Evolutionary conservation across 441 rosid species (phyloP).

Genomic region (Erysimum cheiri): DNA sequence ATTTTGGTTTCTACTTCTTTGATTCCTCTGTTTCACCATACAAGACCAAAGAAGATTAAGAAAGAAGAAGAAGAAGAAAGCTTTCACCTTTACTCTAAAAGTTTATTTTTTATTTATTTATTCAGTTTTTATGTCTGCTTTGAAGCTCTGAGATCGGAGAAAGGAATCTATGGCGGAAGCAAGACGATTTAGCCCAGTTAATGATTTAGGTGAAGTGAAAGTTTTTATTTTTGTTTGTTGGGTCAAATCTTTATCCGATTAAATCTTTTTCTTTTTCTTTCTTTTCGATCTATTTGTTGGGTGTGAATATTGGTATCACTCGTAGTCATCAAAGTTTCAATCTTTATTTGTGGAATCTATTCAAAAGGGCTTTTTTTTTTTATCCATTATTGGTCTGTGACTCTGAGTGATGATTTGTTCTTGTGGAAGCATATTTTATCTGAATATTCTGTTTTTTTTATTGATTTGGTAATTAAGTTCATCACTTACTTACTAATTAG

Average conservation of each 20-base stretch:
- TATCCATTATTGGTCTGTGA: neutral
- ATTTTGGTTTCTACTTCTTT: slow-evolving; percentile 3
- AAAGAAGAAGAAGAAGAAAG: slow-evolving; percentile 30
- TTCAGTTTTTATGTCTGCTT: slow-evolving; percentile 36
- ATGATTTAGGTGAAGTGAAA: slow-evolving; percentile 50
- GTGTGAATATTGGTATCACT: neutral
- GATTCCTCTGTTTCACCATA: slow-evolving; percentile 26
- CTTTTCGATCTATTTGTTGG: slow-evolving; percentile 29
- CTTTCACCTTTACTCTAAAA: slow-evolving; percentile 33
- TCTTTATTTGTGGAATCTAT: slow-evolving; percentile 16
- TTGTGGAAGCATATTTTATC: slow-evolving; percentile 27
- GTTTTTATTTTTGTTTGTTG: neutral
- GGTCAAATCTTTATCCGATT: neutral
- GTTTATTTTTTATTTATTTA: neutral
- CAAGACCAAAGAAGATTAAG: neutral
- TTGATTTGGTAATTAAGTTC: slow-evolving; percentile 6
- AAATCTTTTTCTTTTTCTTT: neutral
- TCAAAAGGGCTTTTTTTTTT: slow-evolving; percentile 14
- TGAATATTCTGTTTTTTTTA: slow-evolving; percentile 34
- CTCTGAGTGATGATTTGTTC: slow-evolving; percentile 34
- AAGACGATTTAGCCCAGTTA: slow-evolving; percentile 48
- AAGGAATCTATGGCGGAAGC: slow-evolving; percentile 54
- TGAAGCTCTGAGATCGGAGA: slow-evolving; percentile 34
- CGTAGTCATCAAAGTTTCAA: slow-evolving; percentile 24
- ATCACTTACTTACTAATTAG: slow-evolving; percentile 17